These are phyloP conservation scores for Blastocystis sp. DNA, from an alignment of 352 stramenopile genomes.

Conservation along the genomic window DNA sequence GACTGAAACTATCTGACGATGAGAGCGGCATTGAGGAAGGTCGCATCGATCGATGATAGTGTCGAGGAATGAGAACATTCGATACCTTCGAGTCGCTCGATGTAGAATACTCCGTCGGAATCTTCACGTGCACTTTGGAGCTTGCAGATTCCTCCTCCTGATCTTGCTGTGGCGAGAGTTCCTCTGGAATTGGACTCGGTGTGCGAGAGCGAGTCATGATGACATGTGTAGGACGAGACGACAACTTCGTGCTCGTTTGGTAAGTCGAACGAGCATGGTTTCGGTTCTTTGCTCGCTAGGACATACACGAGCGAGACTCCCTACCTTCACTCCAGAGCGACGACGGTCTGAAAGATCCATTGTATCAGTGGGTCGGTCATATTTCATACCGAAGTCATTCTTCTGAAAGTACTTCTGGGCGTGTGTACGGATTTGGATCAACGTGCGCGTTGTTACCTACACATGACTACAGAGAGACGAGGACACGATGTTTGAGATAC, in stretches of 20 bases:
- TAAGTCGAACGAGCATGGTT: constrained; percentile 9
- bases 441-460: constrained; percentile 34
- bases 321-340: neutral
- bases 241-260: neutral
- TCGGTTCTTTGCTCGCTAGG: constrained; percentile 4
- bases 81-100: neutral
- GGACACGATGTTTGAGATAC: constrained; percentile 66
- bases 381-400: constrained; percentile 67
- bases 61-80: neutral
- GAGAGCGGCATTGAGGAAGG: neutral
- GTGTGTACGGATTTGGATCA: constrained; percentile 80
- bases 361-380: constrained; percentile 8
- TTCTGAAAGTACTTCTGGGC: constrained; percentile 82
- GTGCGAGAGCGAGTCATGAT: constrained; percentile 35
- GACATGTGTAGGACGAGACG: neutral
- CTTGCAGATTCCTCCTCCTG: neutral
- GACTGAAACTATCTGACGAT: neutral
- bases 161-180: neutral
- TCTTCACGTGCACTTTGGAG: neutral
- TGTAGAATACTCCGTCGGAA: neutral
- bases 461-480: neutral
- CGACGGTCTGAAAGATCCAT: neutral
- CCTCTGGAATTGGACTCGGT: constrained; percentile 13
- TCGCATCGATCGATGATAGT: neutral
- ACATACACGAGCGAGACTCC: neutral